A percentile compares a stretch with the other conserved stretches of the same genome.
Evolutionary conservation across 495 filamentous ascomycete species (phyloP).

Genomic region (Podospora pseudocomata): DNA sequence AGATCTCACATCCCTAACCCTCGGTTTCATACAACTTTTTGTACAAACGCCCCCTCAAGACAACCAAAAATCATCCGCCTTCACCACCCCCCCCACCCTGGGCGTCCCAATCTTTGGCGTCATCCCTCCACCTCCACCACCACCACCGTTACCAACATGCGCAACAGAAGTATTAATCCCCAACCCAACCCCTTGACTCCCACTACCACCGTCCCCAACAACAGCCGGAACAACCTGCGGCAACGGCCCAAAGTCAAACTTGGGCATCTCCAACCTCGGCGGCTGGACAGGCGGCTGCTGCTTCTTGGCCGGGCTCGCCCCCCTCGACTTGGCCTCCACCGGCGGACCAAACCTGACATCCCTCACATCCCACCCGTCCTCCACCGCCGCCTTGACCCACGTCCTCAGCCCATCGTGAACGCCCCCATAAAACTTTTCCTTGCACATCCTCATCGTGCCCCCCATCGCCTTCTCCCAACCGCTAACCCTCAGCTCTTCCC

Average conservation of each 20-base stretch:
- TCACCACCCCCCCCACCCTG: neutral
- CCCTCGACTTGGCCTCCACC: slow-evolving; percentile 44
- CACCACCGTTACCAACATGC: neutral
- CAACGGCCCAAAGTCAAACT: slow-evolving; percentile 38
- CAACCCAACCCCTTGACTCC: slow-evolving; percentile 6
- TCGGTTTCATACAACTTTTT: too few species aligned
- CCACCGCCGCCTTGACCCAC: slow-evolving; percentile 82
- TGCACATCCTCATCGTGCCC: slow-evolving; percentile 78
- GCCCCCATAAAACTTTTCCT: slow-evolving; percentile 91
- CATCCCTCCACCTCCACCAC: neutral
- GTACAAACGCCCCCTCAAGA: neutral
- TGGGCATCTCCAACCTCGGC: slow-evolving; percentile 57
- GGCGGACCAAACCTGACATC: slow-evolving; percentile 71
- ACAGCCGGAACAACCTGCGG: too few species aligned
- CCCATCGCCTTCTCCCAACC: slow-evolving; percentile 94
- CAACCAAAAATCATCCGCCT: slow-evolving; percentile 14
- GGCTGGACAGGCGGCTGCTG: slow-evolving; percentile 31
- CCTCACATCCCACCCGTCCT: slow-evolving; percentile 81
- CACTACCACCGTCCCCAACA: slow-evolving; percentile 14
- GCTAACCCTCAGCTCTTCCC: slow-evolving; percentile 70
- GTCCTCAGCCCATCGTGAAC: slow-evolving; percentile 85
- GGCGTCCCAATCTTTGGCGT: neutral
- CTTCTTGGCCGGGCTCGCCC: slow-evolving; percentile 44
- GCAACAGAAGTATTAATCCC: neutral
- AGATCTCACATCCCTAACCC: too few species aligned